A percentile compares a stretch with the other conserved stretches of the same genome.
These are phyloP conservation scores for Arxiozyma bovina DNA, from an alignment of 1,139 yeast genomes.

Conservation along the genomic window DNA sequence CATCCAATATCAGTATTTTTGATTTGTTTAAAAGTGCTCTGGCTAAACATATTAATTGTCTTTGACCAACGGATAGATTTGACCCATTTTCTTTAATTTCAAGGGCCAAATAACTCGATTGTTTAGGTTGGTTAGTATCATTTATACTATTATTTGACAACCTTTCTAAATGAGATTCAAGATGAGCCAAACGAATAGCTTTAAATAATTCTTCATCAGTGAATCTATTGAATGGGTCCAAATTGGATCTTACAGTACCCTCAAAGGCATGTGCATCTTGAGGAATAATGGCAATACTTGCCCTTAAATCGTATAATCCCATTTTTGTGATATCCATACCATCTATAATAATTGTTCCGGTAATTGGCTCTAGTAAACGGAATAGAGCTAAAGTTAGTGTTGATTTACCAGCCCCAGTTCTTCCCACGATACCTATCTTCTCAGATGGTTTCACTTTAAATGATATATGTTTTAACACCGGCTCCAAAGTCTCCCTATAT, in stretches of 20 bases:
- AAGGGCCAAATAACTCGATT: slow-evolving; percentile 35
- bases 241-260: slow-evolving; percentile 51
- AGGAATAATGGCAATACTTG: slow-evolving; percentile 53
- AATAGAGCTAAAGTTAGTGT: slow-evolving; percentile 65
- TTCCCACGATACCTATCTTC: slow-evolving; percentile 73
- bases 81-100: slow-evolving; percentile 59
- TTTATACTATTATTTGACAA: slow-evolving; percentile 23
- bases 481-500: slow-evolving; percentile 51
- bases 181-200: slow-evolving; percentile 45
- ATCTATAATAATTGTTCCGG: slow-evolving; percentile 48
- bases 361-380: slow-evolving; percentile 57
- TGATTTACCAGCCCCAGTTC: slow-evolving; percentile 83
- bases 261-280: slow-evolving; percentile 62
- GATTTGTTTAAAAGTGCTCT: slow-evolving; percentile 60
- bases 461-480: slow-evolving; percentile 47
- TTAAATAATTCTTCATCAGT: slow-evolving; percentile 48
- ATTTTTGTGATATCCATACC: slow-evolving; percentile 40
- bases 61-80: slow-evolving; percentile 68
- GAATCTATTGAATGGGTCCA: slow-evolving; percentile 49
- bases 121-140: slow-evolving; percentile 3
- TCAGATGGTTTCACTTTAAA: slow-evolving; percentile 50
- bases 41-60: slow-evolving; percentile 67
- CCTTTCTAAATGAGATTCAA: slow-evolving; percentile 39
- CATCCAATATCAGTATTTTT: slow-evolving; percentile 61
- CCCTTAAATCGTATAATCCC: slow-evolving; percentile 44